A percentile compares a stretch with the other conserved stretches of the same genome.
These are phyloP conservation scores for Panaeolus cyanescens DNA, from an alignment of 768 basidiomycete species.

Conservation along the genomic window DNA sequence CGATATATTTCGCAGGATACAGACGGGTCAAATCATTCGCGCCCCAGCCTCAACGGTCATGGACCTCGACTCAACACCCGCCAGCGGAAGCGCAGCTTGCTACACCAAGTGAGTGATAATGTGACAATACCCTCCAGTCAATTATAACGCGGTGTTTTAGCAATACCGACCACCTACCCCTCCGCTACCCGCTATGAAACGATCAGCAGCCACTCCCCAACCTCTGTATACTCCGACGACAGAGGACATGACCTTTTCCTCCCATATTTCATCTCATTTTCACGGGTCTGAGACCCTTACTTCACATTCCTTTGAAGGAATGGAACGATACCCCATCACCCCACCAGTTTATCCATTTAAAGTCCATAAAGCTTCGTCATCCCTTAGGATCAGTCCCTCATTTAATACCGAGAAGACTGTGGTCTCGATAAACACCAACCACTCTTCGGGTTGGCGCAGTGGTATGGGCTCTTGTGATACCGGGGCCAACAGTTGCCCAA, in stretches of 20 bases:
- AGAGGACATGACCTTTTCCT: not conserved
- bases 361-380: constrained; percentile 10
- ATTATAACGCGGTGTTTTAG: constrained; percentile 24
- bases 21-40: not conserved
- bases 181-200: constrained; percentile 39
- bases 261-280: not conserved
- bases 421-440: constrained; percentile 29
- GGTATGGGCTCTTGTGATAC: constrained; percentile 20
- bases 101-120: not conserved
- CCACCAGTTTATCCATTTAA: not conserved
- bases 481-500: constrained; percentile 15
- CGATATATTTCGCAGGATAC: not conserved
- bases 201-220: not conserved
- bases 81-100: not conserved
- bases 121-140: not conserved
- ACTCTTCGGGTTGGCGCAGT: constrained; percentile 31
- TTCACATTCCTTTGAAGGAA: not conserved
- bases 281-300: not conserved
- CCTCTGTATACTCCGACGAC: not conserved
- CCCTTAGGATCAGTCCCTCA: constrained; percentile 31
- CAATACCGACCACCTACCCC: constrained; percentile 63
- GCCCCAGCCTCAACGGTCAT: not conserved
- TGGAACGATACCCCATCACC: not conserved
- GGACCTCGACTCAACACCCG: not conserved
- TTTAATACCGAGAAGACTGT: constrained; percentile 38